Percentiles rank a stretch among this genome's conserved stretches.
These are phyloP conservation scores for Mallotus japonicus DNA, from an alignment of 441 rosid species.

Conservation along the genomic window DNA sequence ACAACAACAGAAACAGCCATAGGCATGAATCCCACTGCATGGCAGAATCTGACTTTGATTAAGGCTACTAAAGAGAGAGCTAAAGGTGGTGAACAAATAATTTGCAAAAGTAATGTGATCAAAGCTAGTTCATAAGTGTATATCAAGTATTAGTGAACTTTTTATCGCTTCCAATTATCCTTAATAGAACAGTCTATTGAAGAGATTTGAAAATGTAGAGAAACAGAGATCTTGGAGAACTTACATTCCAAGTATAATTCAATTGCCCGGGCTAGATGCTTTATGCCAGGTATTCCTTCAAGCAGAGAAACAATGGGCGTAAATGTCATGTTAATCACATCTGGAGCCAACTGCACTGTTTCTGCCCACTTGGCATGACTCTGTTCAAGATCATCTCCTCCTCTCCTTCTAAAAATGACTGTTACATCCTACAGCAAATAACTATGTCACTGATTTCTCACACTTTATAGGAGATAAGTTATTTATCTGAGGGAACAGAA, in stretches of 20 bases:
- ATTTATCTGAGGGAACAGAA: slow-evolving; percentile 4
- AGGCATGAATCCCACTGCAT: too few species aligned
- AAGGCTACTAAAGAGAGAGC: neutral
- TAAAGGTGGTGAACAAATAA: neutral
- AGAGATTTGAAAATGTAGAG: neutral
- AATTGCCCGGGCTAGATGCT: slow-evolving; percentile 57
- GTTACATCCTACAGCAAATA: slow-evolving; percentile 72
- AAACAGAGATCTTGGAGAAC: slow-evolving; percentile 14
- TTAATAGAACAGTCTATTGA: neutral
- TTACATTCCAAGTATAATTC: slow-evolving; percentile 64
- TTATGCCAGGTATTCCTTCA: slow-evolving; percentile 59
- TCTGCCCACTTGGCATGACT: slow-evolving; percentile 64
- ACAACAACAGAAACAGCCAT: too few species aligned
- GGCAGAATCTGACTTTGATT: neutral
- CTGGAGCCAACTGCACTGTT: slow-evolving; percentile 60
- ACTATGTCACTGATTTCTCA: slow-evolving; percentile 33
- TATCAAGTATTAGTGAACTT: neutral
- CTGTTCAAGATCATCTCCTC: slow-evolving; percentile 80
- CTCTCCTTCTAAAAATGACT: slow-evolving; percentile 72
- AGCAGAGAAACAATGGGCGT: slow-evolving; percentile 56
- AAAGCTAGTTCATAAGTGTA: neutral
- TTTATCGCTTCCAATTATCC: neutral
- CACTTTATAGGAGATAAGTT: neutral
- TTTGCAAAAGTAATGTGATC: neutral
- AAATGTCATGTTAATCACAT: slow-evolving; percentile 74